Evolutionary conservation across 2,329 filamentous ascomycete species (phyloP).

Genomic region (Epichloe elymi): DNA sequence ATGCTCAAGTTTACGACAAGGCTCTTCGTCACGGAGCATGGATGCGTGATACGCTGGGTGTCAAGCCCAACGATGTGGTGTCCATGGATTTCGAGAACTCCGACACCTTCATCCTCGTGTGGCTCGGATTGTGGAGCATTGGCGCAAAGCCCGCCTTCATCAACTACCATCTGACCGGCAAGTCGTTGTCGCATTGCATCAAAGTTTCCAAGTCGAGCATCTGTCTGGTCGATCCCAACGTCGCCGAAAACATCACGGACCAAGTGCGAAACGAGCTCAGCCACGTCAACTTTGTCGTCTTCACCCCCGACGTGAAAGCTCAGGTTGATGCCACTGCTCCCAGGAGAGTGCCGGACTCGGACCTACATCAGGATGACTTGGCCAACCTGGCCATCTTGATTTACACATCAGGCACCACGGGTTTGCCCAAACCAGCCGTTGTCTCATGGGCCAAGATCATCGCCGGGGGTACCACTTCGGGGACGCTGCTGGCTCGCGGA

Average conservation of each 20-base stretch:
- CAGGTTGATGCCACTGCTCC: conserved; percentile 39
- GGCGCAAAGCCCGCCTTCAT: conserved; percentile 76
- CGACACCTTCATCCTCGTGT: conserved; percentile 61
- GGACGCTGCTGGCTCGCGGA: conserved; percentile 41
- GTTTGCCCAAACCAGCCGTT: conserved; percentile 67
- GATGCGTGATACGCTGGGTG: conserved; percentile 49
- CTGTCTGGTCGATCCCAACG: conserved; percentile 53
- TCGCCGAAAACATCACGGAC: conserved; percentile 43
- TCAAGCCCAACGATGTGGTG: conserved; percentile 62
- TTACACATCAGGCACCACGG: conserved; percentile 77
- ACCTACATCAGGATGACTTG: conserved; percentile 34
- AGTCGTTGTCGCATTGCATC: conserved; percentile 62
- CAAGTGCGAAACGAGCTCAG: conserved; percentile 39
- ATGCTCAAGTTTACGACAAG: conserved; percentile 59
- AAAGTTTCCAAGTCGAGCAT: conserved; percentile 52
- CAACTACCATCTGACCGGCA: conserved; percentile 70
- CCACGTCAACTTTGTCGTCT: conserved; percentile 44
- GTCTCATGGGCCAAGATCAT: conserved; percentile 58
- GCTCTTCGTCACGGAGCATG: conserved; percentile 62
- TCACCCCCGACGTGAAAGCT: conserved; percentile 44
- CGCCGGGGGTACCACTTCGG: conserved; percentile 27
- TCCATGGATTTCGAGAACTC: conserved; percentile 74
- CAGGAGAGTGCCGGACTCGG: conserved; percentile 43
- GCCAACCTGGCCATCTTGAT: conserved; percentile 60
- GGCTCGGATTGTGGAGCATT: conserved; percentile 69